A percentile compares a stretch with the other conserved stretches of the same genome.
Evolutionary conservation across 2,329 filamentous ascomycete species (phyloP).

Genomic region (Zymoseptoria crescenta): DNA sequence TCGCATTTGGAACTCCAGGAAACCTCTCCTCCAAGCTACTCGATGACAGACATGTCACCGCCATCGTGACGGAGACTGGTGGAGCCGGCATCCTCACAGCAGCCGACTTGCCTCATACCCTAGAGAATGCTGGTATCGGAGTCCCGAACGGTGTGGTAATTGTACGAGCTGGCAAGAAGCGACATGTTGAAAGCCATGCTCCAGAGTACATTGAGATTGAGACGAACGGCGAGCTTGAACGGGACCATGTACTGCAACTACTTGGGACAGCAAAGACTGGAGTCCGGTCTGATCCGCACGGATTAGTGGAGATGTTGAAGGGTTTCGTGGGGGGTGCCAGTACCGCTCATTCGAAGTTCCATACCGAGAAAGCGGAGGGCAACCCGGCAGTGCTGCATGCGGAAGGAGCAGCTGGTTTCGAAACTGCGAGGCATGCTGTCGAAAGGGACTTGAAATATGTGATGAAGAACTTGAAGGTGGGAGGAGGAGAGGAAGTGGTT

Average conservation of each 20-base stretch:
- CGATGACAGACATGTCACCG: slow-evolving; percentile 27
- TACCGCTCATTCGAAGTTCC: slow-evolving; percentile 25
- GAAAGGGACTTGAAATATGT: slow-evolving; percentile 24
- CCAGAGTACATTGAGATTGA: slow-evolving; percentile 24
- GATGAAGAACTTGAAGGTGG: slow-evolving; percentile 17
- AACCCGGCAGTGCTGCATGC: slow-evolving; percentile 24
- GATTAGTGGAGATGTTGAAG: slow-evolving; percentile 24
- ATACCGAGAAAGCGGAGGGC: slow-evolving; percentile 24
- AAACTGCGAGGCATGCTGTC: slow-evolving; percentile 28
- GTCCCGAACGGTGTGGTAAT: slow-evolving; percentile 24
- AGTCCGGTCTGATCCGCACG: slow-evolving; percentile 22
- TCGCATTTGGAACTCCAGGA: slow-evolving; percentile 23
- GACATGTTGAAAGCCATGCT: slow-evolving; percentile 18
- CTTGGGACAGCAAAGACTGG: slow-evolving; percentile 24
- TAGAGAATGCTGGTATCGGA: slow-evolving; percentile 20
- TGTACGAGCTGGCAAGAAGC: slow-evolving; percentile 22
- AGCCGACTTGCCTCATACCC: slow-evolving; percentile 21
- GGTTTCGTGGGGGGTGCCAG: slow-evolving; percentile 22
- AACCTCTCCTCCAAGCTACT: slow-evolving; percentile 31
- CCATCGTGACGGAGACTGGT: slow-evolving; percentile 23
- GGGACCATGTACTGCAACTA: slow-evolving; percentile 28
- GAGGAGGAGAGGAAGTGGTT: slow-evolving; percentile 17
- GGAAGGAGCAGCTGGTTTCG: slow-evolving; percentile 22
- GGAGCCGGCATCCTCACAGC: slow-evolving; percentile 23
- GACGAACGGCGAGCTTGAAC: slow-evolving; percentile 23